Base-by-base conservation (phyloP, 1,284 basidiomycete genomes). In the Sphagnurus paluster region DNA sequence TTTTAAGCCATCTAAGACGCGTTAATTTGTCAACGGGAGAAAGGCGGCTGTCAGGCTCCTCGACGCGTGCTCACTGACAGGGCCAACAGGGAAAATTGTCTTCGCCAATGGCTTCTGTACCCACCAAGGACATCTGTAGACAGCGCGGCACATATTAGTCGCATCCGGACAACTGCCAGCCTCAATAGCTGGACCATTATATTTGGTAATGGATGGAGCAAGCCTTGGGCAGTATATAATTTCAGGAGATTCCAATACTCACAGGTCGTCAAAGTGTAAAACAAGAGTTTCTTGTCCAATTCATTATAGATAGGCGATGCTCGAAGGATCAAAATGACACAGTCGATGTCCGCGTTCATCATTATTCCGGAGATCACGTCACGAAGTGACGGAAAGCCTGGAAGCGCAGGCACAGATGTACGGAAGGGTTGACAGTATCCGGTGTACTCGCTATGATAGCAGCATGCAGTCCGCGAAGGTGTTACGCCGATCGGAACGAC, bases 81-180 rank as follows among this genome's bases (percentile, higher is more conserved):
- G n/a, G n/a, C n/a, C n/a, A n/a, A n/a, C n/a, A 67, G 62, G 65
- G 65, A 60, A 60, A 66, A 61, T 64, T 68, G 65, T 68, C 64
- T 53, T 44, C 46, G 26, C 35, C 46, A 39, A 51, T 42, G 40
- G 39, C 39, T 44, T 49, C 44, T 44, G 39, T 44, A 48, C 32
- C 19, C 44, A 39, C 48, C 39, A 42, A 34, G 41, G 28, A 40
- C 38, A n/a, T 44, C 45, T 42, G 23, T 34, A 28, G 33, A 14
- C n/a, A 19, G 25, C 20, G 44, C 44, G 24, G 43, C 34, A 32
- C 35, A 45, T 50, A 45, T 34, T 42, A 50, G 29, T n/a, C 19
- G 21, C 42, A 49, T 35, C 48, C 42, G 45, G 44, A 51, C 45
- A n/a, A n/a, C n/a, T n/a, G n/a, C n/a, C n/a, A n/a, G n/a, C n/a